Evolutionary conservation across 805 yeast species (phyloP).

Genomic region (Sugiyamaella marilandica): DNA sequence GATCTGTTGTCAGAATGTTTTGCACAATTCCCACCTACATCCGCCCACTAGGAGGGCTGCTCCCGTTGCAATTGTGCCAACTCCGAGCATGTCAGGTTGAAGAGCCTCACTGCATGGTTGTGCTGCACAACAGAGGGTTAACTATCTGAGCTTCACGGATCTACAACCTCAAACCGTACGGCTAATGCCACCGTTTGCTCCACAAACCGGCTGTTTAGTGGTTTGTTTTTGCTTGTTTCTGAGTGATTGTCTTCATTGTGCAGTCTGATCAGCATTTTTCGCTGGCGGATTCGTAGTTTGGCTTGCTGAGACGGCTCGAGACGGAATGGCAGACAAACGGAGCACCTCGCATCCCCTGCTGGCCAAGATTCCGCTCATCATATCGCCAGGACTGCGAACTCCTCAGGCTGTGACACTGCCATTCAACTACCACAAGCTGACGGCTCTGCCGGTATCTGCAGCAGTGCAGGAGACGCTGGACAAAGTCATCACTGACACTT

Average conservation of each 20-base stretch:
- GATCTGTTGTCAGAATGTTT: constrained; percentile 13
- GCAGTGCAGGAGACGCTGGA: constrained; percentile 30
- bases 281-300: too few relatives aligned
- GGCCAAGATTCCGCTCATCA: constrained; percentile 51
- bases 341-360: constrained; percentile 44
- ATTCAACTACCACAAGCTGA: constrained; percentile 40
- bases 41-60: constrained; percentile 36
- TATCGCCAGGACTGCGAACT: constrained; percentile 48
- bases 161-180: too few relatives aligned
- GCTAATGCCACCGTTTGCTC: too few relatives aligned
- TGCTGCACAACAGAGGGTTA: too few relatives aligned
- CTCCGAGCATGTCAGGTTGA: constrained; percentile 1
- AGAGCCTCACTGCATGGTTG: neutral
- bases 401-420: constrained; percentile 55
- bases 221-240: too few relatives aligned
- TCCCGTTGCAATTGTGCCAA: constrained; percentile 21
- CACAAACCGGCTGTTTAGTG: too few relatives aligned
- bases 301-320: constrained; percentile 7
- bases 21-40: constrained; percentile 27
- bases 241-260: too few relatives aligned
- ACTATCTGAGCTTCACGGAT: too few relatives aligned
- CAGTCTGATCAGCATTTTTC: too few relatives aligned
- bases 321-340: neutral
- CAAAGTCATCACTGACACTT: constrained; percentile 33
- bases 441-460: constrained; percentile 34